Evolutionary conservation across 768 basidiomycete species (phyloP), one percentile per base, ranked within the genome.

Genomic region (Trametes coccinea): DNA sequence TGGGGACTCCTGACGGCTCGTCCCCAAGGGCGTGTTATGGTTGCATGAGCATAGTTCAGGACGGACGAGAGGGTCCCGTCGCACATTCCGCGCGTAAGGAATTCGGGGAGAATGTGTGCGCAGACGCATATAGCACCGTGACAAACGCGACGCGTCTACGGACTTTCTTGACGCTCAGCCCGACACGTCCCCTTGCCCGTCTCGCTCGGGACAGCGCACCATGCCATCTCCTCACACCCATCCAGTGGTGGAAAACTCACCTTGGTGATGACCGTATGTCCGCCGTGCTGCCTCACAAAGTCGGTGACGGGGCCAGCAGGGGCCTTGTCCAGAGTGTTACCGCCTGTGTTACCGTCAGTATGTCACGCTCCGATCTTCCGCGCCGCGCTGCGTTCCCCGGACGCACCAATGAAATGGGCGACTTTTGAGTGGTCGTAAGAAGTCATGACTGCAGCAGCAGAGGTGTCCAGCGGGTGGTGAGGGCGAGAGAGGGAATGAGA

Each of bases 241-340:
- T 11, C 46, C 10, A 5, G 6, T 17, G 39, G 48, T 43, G 46
- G 5, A 43, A 45, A 50, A 53, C 65, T 64, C 68, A 95, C 97
- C 80, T 98, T 98, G 60, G 94, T 97, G 77, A 99, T 98, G 62
- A 98, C 95, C 17, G 97, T 96, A 76, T 99, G 97, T 60, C 97
- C 97, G 9, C 95, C 95, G 73, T 95, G 80, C 51, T 79, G 77
- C 72, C 90, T 88, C 39, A 98, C 95, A 75, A 96, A 99, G 78
- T 98, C 95, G 64, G 86, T 81, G 44, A 99, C 87, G 62, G 81
- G 83, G 56, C 92, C 85, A 30, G 88, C 80, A 30, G 89, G 79
- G 33, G 95, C 95, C 62, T 84, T 88, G 62, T 95, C 92, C 63
- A 99, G 73, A 33, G 92, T 86, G 78, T 98, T 98, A 64, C 93